Percentiles rank a stretch among this genome's conserved stretches.
Conservation (phyloP, 257 asterid species). For the Fraxinus excelsior region DNA sequence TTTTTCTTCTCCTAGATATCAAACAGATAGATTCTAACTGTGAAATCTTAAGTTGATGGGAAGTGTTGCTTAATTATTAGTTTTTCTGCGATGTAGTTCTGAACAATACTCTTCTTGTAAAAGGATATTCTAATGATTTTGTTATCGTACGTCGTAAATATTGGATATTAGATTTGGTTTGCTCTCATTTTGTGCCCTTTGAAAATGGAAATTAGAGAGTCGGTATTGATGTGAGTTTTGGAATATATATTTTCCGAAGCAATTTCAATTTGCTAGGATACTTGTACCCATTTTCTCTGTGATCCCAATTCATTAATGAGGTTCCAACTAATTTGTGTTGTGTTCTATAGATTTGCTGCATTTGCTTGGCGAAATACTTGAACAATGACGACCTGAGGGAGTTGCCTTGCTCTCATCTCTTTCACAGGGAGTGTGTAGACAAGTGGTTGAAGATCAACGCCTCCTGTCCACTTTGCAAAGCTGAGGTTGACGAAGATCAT, state of each 20-base stretch:
- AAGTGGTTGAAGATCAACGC: conserved; percentile 95
- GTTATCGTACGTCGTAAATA: background rate
- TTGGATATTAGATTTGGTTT: background rate
- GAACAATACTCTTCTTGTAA: background rate
- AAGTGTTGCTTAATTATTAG: background rate
- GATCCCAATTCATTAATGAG: conserved; percentile 6
- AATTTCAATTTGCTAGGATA: background rate
- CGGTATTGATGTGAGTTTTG: background rate
- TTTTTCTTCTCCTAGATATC: background rate
- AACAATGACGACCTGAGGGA: conserved; percentile 90
- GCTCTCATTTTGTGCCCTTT: background rate
- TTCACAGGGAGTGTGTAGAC: conserved; percentile 94
- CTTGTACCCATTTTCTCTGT: background rate
- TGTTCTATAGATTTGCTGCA: conserved; percentile 79
- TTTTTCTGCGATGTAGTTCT: background rate
- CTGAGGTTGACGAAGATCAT: conserved; percentile 79
- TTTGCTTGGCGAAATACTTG: conserved; percentile 83
- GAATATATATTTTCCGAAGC: background rate
- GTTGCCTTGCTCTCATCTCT: conserved; percentile 82
- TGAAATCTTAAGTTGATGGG: background rate
- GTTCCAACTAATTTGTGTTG: conserved; percentile 6
- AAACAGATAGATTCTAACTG: background rate
- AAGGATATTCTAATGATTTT: background rate
- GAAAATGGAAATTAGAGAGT: background rate
- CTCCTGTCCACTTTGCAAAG: conserved; percentile 91